Evolutionary conservation across 495 filamentous ascomycete genomes (phyloP).

Genomic region (Penicillium roqueforti): DNA sequence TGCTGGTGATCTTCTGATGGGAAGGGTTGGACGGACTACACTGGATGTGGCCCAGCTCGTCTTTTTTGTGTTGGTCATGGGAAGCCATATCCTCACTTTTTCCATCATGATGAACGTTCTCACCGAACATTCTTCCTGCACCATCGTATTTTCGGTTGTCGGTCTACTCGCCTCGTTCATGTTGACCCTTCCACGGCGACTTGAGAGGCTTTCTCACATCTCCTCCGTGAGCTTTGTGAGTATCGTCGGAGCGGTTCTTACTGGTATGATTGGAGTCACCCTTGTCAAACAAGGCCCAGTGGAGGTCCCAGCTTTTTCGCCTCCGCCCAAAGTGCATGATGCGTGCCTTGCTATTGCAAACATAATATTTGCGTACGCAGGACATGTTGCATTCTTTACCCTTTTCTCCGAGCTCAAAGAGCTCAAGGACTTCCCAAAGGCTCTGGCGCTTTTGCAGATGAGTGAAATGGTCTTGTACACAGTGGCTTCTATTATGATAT

Average conservation of each 20-base stretch:
- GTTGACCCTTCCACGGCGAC: slow-evolving; percentile 57
- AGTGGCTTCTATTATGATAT: slow-evolving; percentile 60
- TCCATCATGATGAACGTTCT: slow-evolving; percentile 65
- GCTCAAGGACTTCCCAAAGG: slow-evolving; percentile 57
- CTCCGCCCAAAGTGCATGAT: slow-evolving; percentile 35
- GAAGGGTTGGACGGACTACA: slow-evolving; percentile 52
- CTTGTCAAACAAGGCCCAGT: slow-evolving; percentile 27
- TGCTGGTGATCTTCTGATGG: slow-evolving; percentile 57
- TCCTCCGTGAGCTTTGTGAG: slow-evolving; percentile 60
- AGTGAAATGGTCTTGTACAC: slow-evolving; percentile 64
- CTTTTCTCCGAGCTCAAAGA: slow-evolving; percentile 68
- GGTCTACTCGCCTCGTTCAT: slow-evolving; percentile 57
- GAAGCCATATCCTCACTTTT: slow-evolving; percentile 68
- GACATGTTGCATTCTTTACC: slow-evolving; percentile 64
- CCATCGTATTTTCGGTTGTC: slow-evolving; percentile 56
- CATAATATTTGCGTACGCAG: slow-evolving; percentile 40
- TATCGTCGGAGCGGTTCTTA: slow-evolving; percentile 58
- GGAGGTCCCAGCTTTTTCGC: slow-evolving; percentile 40
- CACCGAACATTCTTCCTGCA: slow-evolving; percentile 57
- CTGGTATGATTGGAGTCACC: slow-evolving; percentile 60
- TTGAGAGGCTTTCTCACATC: slow-evolving; percentile 49
- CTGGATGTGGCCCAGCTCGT: slow-evolving; percentile 55
- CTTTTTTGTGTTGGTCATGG: slow-evolving; percentile 67
- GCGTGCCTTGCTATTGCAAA: slow-evolving; percentile 37
- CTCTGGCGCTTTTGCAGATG: slow-evolving; percentile 54